These are phyloP conservation scores for Aplosporella prunicola DNA, from an alignment of 2,329 filamentous ascomycete species.

Conservation along the genomic window DNA sequence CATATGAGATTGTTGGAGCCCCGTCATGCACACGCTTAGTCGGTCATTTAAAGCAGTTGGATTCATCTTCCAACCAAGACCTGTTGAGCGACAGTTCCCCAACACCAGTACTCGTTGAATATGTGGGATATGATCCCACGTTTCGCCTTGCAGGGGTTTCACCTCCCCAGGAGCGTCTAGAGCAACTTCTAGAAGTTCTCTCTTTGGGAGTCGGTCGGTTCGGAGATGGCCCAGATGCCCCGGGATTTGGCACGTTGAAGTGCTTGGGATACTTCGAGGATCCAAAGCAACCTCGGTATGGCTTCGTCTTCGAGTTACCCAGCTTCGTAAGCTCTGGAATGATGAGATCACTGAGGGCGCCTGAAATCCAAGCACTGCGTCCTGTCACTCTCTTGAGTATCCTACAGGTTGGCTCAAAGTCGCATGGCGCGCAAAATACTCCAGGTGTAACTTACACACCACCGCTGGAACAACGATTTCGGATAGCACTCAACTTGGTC, in stretches of 20 bases:
- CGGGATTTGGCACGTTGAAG: conserved; percentile 41
- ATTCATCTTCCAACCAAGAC: conserved; percentile 25
- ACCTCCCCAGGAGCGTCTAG: conserved; percentile 37
- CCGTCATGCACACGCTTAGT: conserved; percentile 36
- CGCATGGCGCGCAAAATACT: conserved; percentile 30
- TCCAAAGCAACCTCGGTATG: conserved; percentile 56
- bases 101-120: conserved; percentile 60
- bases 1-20: conserved; percentile 38
- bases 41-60: conserved; percentile 30
- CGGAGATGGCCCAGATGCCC: conserved; percentile 22
- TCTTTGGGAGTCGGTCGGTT: conserved; percentile 10
- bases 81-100: conserved; percentile 26
- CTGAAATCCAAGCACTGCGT: conserved; percentile 22
- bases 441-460: conserved; percentile 42
- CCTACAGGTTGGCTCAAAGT: conserved; percentile 37
- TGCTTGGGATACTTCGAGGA: conserved; percentile 66
- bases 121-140: conserved; percentile 44
- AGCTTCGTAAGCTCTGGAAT: conserved; percentile 35
- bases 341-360: conserved; percentile 45
- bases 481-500: conserved; percentile 61
- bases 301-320: conserved; percentile 66
- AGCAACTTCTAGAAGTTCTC: conserved; percentile 29
- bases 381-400: conserved; percentile 39
- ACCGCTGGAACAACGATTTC: conserved; percentile 65
- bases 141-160: conserved; percentile 40